Evolutionary conservation across 352 stramenopile genomes (phyloP).

Genomic region (Phytophthora podocarpi): DNA sequence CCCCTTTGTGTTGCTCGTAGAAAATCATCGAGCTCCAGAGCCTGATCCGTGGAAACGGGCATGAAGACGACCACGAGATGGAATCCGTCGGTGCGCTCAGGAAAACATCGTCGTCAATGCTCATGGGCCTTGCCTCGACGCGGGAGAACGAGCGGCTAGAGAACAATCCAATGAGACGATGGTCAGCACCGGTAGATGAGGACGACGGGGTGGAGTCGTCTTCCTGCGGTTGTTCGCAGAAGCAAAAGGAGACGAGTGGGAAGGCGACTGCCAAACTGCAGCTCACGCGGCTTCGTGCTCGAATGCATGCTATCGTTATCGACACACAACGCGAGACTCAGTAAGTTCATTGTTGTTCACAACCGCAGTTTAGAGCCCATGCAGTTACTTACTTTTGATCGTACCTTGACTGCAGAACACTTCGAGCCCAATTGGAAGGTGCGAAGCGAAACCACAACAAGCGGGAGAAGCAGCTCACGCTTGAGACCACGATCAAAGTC

Average conservation of each 20-base stretch:
- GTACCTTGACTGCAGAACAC: constrained; percentile 30
- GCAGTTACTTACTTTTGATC: constrained; percentile 18
- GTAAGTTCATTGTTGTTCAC: constrained; percentile 24
- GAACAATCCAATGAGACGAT: constrained; percentile 25
- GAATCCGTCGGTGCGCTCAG: neutral
- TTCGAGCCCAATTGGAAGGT: constrained; percentile 51
- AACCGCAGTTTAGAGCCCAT: neutral
- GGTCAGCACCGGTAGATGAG: constrained; percentile 26
- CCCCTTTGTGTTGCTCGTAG: constrained; percentile 21
- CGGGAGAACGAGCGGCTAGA: constrained; percentile 30
- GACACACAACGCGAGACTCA: constrained; percentile 50
- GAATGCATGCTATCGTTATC: constrained; percentile 59
- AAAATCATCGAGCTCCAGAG: constrained; percentile 80
- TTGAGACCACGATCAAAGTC: constrained; percentile 55
- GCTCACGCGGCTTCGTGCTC: constrained; percentile 51
- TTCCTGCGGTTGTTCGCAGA: constrained; percentile 15
- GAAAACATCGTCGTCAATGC: constrained; percentile 12
- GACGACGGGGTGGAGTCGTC: constrained; percentile 11
- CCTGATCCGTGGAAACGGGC: constrained; percentile 58
- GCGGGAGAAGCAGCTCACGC: constrained; percentile 53
- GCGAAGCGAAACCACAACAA: constrained; percentile 38
- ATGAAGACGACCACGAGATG: constrained; percentile 42
- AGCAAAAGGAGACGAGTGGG: constrained; percentile 28
- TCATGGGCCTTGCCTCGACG: neutral
- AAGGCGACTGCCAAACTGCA: constrained; percentile 44